Evolutionary conservation across 2,329 filamentous ascomycete species (phyloP), one percentile per base, ranked within the genome.

Genomic region (Tolypocladium album): DNA sequence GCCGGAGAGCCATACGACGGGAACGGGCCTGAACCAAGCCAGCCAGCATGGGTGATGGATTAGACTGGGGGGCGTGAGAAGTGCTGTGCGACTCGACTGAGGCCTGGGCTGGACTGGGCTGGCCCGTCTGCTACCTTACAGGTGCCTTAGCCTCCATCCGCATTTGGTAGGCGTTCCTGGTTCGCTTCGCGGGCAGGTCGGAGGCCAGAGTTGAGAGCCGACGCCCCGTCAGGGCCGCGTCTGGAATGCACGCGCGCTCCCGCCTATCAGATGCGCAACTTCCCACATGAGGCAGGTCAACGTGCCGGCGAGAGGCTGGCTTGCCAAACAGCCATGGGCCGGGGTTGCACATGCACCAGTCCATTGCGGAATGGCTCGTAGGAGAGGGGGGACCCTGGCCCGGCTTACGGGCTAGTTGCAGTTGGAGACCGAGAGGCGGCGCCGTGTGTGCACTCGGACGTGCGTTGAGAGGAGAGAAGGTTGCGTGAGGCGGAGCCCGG

Each of bases 231-330:
- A 31, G 27, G 27, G 27, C 27, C 15, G 40, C 40, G 40, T 43
- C 40, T 43, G 40, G 7, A 11, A 8, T 7, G 40, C 20, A 24
- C 58, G 53, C 43, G 61, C 58, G 57, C 56, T 64, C 63, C 64
- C 66, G 65, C 68, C 68, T 70, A 70, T 70, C 66, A 67, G 59
- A 64, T 57, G 42, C 45, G 58, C 60, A 34, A 62, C 60, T 60
- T 62, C 62, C 65, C 65, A 56, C 67, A 70, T 70, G 67, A 69
- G 68, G 67, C 64, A 68, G 67, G 65, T 67, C 61, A 59, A 59
- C 58, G n/a, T 24, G 59, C 7, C 58, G 13, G 24, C 12, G 22
- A 27, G 22, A 15, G 43, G 22, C n/a, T 45, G 43, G 43, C 8
- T 22, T 22, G n/a, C 22, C 43, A 24, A 47, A 47, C 24, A 15